Evolutionary conservation across 116 monocot species (phyloP), one percentile per base, ranked within the genome.

Genomic region (Phalaenopsis hybrid): DNA sequence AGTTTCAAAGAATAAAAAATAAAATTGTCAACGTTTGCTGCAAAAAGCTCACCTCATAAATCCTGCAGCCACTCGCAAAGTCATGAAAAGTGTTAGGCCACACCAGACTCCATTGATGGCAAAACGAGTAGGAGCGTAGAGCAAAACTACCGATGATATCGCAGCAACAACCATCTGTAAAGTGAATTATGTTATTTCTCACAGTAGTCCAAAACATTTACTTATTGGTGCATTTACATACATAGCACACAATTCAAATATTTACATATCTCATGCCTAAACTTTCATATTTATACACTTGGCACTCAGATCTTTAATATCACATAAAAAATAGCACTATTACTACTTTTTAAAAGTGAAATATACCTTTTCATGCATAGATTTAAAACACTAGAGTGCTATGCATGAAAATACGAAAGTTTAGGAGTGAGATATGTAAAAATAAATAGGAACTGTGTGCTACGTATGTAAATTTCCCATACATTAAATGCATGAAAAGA

Each of bases 81-180:
- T 61, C 99, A 99, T 99, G 83, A 99, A 91, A 80, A 95, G 90
- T 6, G 94, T 92, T 86, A 99, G 89, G n/a, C 99, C 99, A 81
- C 79, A 85, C 99, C 99, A 99, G 44, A 99, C 99, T 80, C 99
- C 95, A 31, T 88, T 76, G 84, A 99, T 93, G 49, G 95, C 99
- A 88, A 87, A 92, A 20, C 80, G 51, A 17, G 90, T 82, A 83
- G 99, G 89, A 86, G 92, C 92, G 90, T 84, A 89, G 13, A 95
- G 46, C 83, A 99, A 81, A 85, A 90, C 82, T 28, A 85, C 31
- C 76, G 94, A 95, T 57, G 99, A 95, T 75, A 94, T 85, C 73
- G 82, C 85, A 37, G 94, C 99, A 81, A 94, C 88, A 1, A 67
- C 44, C 91, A 95, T 99, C 99, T 99, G 81, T 33, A 69, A 8